Conservation (phyloP, 352 stramenopile species). For the Globisporangium alternatum region DNA sequence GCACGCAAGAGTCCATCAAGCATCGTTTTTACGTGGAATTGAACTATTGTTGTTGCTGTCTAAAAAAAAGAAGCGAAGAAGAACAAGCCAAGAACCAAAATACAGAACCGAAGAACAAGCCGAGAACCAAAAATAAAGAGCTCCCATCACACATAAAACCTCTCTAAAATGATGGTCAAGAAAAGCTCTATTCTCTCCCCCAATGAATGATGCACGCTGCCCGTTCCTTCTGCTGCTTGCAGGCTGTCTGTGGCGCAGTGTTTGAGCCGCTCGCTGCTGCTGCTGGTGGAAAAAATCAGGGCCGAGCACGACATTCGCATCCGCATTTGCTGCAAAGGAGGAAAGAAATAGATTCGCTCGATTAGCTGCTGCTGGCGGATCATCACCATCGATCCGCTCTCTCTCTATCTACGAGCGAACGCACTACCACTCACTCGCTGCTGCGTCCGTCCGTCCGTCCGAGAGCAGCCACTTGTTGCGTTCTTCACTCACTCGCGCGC, state of each 20-base stretch:
- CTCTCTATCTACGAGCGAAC: not conserved
- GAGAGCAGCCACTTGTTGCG: not conserved
- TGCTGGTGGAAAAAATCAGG: conserved; percentile 10
- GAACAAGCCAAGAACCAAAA: not conserved
- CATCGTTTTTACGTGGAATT: not conserved
- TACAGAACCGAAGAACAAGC: conserved; percentile 10
- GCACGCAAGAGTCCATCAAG: too few species aligned
- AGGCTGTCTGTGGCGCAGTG: not conserved
- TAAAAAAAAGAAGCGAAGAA: too few species aligned
- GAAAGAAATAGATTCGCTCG: conserved; percentile 1
- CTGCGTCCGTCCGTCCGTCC: not conserved
- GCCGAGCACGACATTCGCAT: not conserved
- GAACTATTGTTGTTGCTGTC: too few species aligned
- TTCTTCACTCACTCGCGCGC: not conserved
- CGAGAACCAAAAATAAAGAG: conserved; percentile 14
- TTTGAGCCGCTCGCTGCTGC: not conserved
- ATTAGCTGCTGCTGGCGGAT: not conserved
- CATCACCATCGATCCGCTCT: not conserved
- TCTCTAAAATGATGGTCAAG: too few species aligned
- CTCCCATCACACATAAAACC: not conserved
- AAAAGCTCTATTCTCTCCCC: not conserved
- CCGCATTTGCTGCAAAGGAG: not conserved
- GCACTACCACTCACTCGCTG: not conserved
- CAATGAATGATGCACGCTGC: not conserved
- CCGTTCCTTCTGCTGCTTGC: not conserved